Evolutionary conservation across 345 rosid genomes (phyloP).

Genomic region (Cochlearia excelsa): DNA sequence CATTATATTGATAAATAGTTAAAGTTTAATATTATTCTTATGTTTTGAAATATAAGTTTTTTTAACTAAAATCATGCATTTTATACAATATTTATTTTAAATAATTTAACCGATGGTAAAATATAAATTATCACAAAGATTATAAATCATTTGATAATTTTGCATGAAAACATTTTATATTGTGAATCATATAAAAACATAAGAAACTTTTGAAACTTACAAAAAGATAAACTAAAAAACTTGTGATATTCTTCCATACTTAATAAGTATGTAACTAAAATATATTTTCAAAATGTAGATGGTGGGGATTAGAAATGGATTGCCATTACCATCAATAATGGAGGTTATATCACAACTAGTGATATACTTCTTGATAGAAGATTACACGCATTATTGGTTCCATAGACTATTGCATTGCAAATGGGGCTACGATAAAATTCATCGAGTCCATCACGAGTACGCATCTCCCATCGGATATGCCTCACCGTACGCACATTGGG

Average conservation of each 20-base stretch:
- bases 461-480: constrained; percentile 68
- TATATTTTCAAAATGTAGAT: constrained; percentile 37
- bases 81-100: too few species aligned
- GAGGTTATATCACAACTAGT: constrained; percentile 59
- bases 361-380: constrained; percentile 76
- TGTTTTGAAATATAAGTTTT: neutral
- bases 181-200: too few species aligned
- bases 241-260: neutral
- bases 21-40: neutral
- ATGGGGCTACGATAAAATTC: constrained; percentile 78
- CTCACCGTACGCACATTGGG: constrained; percentile 87
- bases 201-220: too few species aligned
- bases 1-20: too few species aligned
- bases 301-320: constrained; percentile 55
- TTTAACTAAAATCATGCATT: too few species aligned
- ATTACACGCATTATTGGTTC: constrained; percentile 75
- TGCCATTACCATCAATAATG: constrained; percentile 72
- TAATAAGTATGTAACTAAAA: neutral
- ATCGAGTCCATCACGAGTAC: constrained; percentile 70
- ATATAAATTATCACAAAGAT: too few species aligned
- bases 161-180: too few species aligned
- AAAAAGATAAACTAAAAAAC: too few species aligned
- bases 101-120: too few species aligned
- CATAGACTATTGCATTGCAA: constrained; percentile 66
- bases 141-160: too few species aligned